phyloP scores from a whole-genome alignment of 805 yeast species.

The Metschnikowia aberdeeniae region DNA sequence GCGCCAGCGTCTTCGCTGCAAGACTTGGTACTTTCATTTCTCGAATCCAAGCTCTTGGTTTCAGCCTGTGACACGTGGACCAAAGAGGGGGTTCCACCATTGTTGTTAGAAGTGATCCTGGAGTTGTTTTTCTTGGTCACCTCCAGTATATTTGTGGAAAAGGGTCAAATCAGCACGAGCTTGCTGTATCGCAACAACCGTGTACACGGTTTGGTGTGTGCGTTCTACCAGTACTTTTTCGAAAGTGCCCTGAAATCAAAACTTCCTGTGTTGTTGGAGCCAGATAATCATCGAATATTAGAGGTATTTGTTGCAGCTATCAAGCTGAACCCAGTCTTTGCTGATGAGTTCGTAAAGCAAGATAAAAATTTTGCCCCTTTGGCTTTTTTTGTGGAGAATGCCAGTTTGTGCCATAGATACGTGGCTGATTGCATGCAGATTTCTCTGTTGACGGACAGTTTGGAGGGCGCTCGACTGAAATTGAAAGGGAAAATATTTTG shows the following conservation, averaged over 20 bases:
- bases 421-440: slow-evolving; percentile 5
- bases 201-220: slow-evolving; percentile 8
- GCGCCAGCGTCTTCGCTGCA: slow-evolving; percentile 8
- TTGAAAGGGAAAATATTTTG: background rate
- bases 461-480: too few species aligned
- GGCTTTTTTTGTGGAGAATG: slow-evolving; percentile 7
- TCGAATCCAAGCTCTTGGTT: slow-evolving; percentile 11
- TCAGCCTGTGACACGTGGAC: slow-evolving; percentile 13
- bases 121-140: slow-evolving; percentile 11
- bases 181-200: slow-evolving; percentile 10
- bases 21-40: slow-evolving; percentile 8
- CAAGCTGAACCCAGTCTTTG: slow-evolving; percentile 5
- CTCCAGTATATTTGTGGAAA: slow-evolving; percentile 7
- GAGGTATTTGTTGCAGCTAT: slow-evolving; percentile 6
- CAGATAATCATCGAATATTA: slow-evolving; percentile 5
- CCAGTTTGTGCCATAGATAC: slow-evolving; percentile 1
- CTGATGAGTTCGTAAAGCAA: slow-evolving; percentile 8
- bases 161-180: slow-evolving; percentile 8
- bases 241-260: background rate
- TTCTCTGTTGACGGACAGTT: background rate
- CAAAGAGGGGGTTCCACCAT: slow-evolving; percentile 3
- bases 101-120: slow-evolving; percentile 8
- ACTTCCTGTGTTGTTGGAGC: slow-evolving; percentile 5
- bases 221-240: slow-evolving; percentile 10
- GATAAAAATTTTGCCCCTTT: slow-evolving; percentile 8